Conservation (phyloP, 2,329 filamentous ascomycete genomes). For the Acrocalymma vagum region DNA sequence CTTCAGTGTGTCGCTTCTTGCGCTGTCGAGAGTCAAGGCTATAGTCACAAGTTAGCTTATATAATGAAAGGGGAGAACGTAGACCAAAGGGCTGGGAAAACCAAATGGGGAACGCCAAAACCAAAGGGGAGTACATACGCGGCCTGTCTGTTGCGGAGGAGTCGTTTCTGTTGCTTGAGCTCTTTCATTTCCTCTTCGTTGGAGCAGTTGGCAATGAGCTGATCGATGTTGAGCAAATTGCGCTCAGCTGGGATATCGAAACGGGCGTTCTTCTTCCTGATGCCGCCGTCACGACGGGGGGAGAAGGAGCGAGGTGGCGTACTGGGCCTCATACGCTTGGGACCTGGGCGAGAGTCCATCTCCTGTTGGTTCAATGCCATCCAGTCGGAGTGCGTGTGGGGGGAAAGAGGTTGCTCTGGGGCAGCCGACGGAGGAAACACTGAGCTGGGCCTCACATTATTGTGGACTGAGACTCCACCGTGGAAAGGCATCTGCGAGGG, state of each 20-base stretch:
- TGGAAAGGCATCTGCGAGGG: constrained; percentile 49
- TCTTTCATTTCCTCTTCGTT: constrained; percentile 97
- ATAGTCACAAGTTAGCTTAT: constrained; percentile 47
- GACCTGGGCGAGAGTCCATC: constrained; percentile 57
- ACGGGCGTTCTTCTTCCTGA: constrained; percentile 98
- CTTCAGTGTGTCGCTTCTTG: constrained; percentile 98
- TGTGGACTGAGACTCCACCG: constrained; percentile 45
- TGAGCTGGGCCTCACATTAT: constrained; percentile 57
- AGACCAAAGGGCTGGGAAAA: constrained; percentile 40
- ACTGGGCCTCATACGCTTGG: constrained; percentile 68
- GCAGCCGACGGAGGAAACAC: constrained; percentile 56
- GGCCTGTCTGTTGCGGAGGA: constrained; percentile 94
- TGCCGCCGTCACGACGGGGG: constrained; percentile 81
- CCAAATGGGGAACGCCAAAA: constrained; percentile 46
- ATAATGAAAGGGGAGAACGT: constrained; percentile 32
- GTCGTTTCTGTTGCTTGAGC: constrained; percentile 96
- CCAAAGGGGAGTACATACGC: constrained; percentile 72
- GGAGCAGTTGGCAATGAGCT: constrained; percentile 85
- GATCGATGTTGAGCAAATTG: constrained; percentile 93
- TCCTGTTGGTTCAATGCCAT: constrained; percentile 60
- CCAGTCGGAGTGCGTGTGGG: constrained; percentile 69
- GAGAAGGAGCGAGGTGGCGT: constrained; percentile 79
- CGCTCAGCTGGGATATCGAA: constrained; percentile 96
- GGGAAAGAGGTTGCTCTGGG: constrained; percentile 63
- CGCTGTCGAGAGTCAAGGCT: constrained; percentile 95